Percentiles rank a stretch among this genome's conserved stretches.
These are phyloP conservation scores for Thielaviopsis populi DNA, from an alignment of 2,329 filamentous ascomycete species.

Conservation along the genomic window DNA sequence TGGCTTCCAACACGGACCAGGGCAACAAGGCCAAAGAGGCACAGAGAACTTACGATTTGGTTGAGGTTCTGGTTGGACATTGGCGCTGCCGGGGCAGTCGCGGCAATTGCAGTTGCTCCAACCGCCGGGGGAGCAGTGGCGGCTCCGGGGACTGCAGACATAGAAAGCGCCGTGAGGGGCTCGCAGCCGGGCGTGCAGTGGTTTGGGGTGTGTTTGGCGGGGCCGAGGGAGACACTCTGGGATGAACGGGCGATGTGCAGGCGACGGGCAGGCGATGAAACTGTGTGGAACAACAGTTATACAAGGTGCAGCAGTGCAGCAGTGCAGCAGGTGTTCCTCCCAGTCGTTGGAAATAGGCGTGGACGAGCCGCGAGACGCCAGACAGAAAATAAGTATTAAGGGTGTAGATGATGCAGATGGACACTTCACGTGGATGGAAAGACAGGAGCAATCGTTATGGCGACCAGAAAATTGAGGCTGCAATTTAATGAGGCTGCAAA, in stretches of 20 bases:
- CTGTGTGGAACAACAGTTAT: neutral
- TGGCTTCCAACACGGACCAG: neutral
- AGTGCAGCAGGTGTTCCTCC: neutral
- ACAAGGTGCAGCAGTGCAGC: too few species aligned
- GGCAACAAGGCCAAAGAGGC: too few species aligned
- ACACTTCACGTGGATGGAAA: too few species aligned
- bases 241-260: neutral
- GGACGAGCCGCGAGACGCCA: neutral
- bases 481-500: slow-evolving; percentile 8
- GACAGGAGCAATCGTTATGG: neutral
- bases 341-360: neutral
- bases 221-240: neutral
- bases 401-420: neutral
- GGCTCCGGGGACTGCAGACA: slow-evolving; percentile 18
- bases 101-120: slow-evolving; percentile 21
- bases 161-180: neutral
- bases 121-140: slow-evolving; percentile 18
- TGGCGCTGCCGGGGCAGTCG: slow-evolving; percentile 21
- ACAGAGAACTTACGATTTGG: slow-evolving; percentile 63
- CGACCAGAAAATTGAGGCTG: neutral
- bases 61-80: slow-evolving; percentile 85
- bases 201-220: neutral
- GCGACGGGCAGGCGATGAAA: neutral
- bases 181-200: neutral
- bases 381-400: neutral